A percentile compares a stretch with the other conserved stretches of the same genome.
Conservation (phyloP, 2,329 filamentous ascomycete species). For the Ophiostoma ulmi region DNA sequence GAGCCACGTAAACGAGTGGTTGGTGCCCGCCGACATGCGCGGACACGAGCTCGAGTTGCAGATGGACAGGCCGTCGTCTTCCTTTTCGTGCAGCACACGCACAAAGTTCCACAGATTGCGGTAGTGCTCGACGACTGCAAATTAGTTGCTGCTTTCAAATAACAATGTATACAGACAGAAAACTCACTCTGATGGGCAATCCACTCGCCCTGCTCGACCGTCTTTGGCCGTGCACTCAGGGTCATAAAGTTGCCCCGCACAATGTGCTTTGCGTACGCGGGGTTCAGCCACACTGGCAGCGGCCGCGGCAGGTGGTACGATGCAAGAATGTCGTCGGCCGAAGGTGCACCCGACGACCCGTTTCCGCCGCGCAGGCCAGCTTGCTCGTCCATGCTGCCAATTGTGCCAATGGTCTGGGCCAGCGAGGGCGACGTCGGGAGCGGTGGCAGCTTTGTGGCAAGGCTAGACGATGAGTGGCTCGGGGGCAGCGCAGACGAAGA, state of each 20-base stretch:
- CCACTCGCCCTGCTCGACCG: conserved; percentile 93
- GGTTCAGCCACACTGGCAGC: conserved; percentile 69
- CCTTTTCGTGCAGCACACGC: conserved; percentile 78
- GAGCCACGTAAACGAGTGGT: conserved; percentile 94
- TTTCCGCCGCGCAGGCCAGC: not conserved
- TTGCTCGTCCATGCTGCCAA: conserved; percentile 46
- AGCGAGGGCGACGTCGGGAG: conserved; percentile 60
- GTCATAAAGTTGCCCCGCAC: conserved; percentile 98
- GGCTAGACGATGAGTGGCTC: conserved; percentile 2
- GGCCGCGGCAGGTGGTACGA: conserved; percentile 61
- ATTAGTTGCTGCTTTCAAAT: conserved; percentile 12
- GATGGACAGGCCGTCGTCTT: conserved; percentile 69
- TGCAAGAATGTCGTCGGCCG: conserved; percentile 49
- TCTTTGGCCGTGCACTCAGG: conserved; percentile 83
- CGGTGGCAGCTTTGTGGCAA: conserved; percentile 53
- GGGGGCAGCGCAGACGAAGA: not conserved
- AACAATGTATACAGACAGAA: not conserved
- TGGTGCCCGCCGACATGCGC: conserved; percentile 90
- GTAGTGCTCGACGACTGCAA: conserved; percentile 82
- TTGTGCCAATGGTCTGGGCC: conserved; percentile 56
- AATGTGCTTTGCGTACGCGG: conserved; percentile 73
- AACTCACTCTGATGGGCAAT: conserved; percentile 80
- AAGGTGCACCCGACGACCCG: conserved; percentile 44
- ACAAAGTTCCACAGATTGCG: conserved; percentile 85
- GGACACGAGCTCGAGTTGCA: conserved; percentile 83